phyloP scores from a whole-genome alignment of 1,139 yeast genomes.

The Kodamaea alishanica region DNA sequence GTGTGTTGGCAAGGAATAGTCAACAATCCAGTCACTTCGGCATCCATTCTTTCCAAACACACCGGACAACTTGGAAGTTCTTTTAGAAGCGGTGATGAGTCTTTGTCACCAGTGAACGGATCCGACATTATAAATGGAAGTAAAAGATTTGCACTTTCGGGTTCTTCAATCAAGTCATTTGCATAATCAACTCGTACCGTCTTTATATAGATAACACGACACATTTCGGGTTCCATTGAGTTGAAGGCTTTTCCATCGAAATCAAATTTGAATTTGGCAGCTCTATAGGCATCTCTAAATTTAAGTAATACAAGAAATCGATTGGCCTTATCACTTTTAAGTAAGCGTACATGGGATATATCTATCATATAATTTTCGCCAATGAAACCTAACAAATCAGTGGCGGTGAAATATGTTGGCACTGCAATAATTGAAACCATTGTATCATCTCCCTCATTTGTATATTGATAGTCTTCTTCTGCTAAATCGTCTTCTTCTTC shows the following conservation, averaged over 20 bases:
- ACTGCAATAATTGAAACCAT: slow-evolving; percentile 79
- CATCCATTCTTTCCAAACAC: slow-evolving; percentile 86
- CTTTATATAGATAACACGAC: slow-evolving; percentile 70
- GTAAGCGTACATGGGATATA: slow-evolving; percentile 69
- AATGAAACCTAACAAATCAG: slow-evolving; percentile 76
- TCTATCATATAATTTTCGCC: slow-evolving; percentile 57
- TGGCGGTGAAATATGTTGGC: slow-evolving; percentile 84
- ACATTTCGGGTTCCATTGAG: slow-evolving; percentile 84
- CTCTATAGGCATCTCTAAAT: slow-evolving; percentile 53
- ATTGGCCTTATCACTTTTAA: slow-evolving; percentile 64
- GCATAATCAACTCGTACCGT: slow-evolving; percentile 44
- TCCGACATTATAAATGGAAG: slow-evolving; percentile 72
- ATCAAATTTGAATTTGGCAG: slow-evolving; percentile 59
- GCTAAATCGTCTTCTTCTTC: slow-evolving; percentile 20
- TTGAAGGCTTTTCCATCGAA: slow-evolving; percentile 77
- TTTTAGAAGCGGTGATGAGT: slow-evolving; percentile 23
- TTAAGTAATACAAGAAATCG: slow-evolving; percentile 76
- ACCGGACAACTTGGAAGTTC: slow-evolving; percentile 95
- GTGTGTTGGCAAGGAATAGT: slow-evolving; percentile 94
- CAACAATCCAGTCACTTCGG: slow-evolving; percentile 72
- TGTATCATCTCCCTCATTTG: slow-evolving; percentile 47
- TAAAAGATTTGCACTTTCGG: slow-evolving; percentile 20
- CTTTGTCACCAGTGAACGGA: slow-evolving; percentile 51
- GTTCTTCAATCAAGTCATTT: slow-evolving; percentile 15
- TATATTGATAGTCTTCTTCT: slow-evolving; percentile 3